Evolutionary conservation across 441 rosid genomes (phyloP).

Genomic region (Aleurites moluccanus): DNA sequence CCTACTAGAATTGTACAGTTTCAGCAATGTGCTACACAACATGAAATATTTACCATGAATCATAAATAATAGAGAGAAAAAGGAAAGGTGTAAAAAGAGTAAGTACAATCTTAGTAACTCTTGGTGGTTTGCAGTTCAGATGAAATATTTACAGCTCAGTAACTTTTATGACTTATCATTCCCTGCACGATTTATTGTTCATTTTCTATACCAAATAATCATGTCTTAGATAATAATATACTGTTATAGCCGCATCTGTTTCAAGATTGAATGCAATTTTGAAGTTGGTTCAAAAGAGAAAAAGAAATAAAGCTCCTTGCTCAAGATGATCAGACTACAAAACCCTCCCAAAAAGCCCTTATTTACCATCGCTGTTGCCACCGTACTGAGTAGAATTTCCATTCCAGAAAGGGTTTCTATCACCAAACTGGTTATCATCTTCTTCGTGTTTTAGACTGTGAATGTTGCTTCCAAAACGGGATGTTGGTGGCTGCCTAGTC

Average conservation of each 20-base stretch:
- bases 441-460: constrained; percentile 73
- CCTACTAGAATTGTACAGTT: too few relatives aligned
- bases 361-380: constrained; percentile 41
- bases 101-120: too few relatives aligned
- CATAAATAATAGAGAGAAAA: too few relatives aligned
- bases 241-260: too few relatives aligned
- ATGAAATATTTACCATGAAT: too few relatives aligned
- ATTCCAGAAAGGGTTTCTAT: constrained; percentile 81
- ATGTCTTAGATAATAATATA: too few relatives aligned
- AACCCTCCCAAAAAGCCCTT: neutral
- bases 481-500: constrained; percentile 43
- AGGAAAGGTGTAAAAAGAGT: too few relatives aligned
- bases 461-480: constrained; percentile 64
- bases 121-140: too few relatives aligned
- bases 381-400: constrained; percentile 92
- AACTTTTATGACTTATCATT: neutral
- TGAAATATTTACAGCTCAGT: neutral
- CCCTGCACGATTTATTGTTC: too few relatives aligned
- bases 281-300: neutral
- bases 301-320: neutral
- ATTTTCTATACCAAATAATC: too few relatives aligned
- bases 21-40: too few relatives aligned
- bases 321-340: neutral
- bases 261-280: neutral
- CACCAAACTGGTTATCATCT: constrained; percentile 56